Base-by-base conservation (phyloP, 1,284 basidiomycete species). In the Ceratobasidium sp. region DNA sequence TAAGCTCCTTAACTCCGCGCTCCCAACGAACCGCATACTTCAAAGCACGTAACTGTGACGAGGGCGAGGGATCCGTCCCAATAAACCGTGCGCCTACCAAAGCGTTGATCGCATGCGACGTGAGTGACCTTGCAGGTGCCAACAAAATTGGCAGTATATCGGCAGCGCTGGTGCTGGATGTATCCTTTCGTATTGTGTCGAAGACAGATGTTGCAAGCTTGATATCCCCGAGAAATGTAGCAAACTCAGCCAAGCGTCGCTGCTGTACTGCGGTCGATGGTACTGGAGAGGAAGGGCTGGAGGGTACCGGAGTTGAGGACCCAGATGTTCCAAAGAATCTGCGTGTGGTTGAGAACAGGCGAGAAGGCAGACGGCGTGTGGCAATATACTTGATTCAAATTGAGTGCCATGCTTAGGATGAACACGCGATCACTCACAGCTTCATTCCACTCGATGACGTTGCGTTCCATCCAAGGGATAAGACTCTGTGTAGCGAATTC, bases 401-500 rank as follows among this genome's bases (percentile, higher is more conserved):
- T 69, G 8, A 69, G 66, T 16, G 28, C 47, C 32, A 50, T 32
- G 30, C 46, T 11, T 61, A 57, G 52, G 26, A 18, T 55, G 55
- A 75, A 62, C 61, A 38, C 43, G 35, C 9, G 35, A 62, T 63
- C 13, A 78, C 84, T 75, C 78, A 93, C 92, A 75, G 87, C 87
- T 83, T 99, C 97, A 80, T 98, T 98, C 93, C 95, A 98, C 73
- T 98, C 94, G 57, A 95, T 80, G 0, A 98, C 91, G 78, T 90
- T 91, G 77, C 92, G 92, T 82, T 99, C 97, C 94, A 99, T 96
- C 91, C 93, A 98, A 0, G 97, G 97, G 2, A 98, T 83, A 43
- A 99, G 83, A 77, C 92, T 96, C 88, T 95, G 95, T 3, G 92
- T 90, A 1, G 95, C 87, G 76, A 98, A 91, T 80, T 98, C 97